Base-by-base conservation (phyloP, 768 basidiomycete genomes). In the Leccinum olivaceopallidum region DNA sequence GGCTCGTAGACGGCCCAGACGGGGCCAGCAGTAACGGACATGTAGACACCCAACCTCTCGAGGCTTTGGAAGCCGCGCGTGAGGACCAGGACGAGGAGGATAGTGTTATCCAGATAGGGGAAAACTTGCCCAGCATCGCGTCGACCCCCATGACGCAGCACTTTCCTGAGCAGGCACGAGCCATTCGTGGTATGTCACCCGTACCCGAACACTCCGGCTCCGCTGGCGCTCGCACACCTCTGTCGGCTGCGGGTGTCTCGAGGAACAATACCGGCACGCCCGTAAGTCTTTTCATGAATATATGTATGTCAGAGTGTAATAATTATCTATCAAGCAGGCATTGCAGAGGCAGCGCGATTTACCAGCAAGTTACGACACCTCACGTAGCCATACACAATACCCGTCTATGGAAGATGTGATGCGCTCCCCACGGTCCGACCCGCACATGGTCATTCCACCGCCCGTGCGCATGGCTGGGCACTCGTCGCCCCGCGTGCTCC, bases 391-490 rank as follows among this genome's bases (percentile, higher is more conserved):
- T 13, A 54, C 36, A 14, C 63, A 56, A 18, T 51, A 61, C 24
- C 32, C 68, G 1, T 76, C 74, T 2, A 53, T 61, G 18, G 77
- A 76, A 44, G 69, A 65, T 48, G 12, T 69, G 13, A 48, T 60
- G 16, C 63, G 53, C 32, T 61, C 64, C 16, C 37, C 56, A 18
- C 68, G 63, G 9, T 61, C 68, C 7, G 73, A 75, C 55, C 69
- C 72, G 28, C 62, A 71, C 16, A 69, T 72, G 70, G 57, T 75
- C 34, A 75, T 78, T 63, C 80, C 79, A 5, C 69, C 70, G 2
- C 63, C 77, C 13, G 77, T 77, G 28, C 74, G 77, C 30, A 73
- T 71, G 4, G 76, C 74, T 5, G 77, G 75, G 10, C 75, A 77
- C 32, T 53, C 57, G 22, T 63, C 64, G 30, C 65, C 64, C 8